Conservation (phyloP, 2,329 filamentous ascomycete genomes). For the Aspergillus pseudoglaucus region DNA sequence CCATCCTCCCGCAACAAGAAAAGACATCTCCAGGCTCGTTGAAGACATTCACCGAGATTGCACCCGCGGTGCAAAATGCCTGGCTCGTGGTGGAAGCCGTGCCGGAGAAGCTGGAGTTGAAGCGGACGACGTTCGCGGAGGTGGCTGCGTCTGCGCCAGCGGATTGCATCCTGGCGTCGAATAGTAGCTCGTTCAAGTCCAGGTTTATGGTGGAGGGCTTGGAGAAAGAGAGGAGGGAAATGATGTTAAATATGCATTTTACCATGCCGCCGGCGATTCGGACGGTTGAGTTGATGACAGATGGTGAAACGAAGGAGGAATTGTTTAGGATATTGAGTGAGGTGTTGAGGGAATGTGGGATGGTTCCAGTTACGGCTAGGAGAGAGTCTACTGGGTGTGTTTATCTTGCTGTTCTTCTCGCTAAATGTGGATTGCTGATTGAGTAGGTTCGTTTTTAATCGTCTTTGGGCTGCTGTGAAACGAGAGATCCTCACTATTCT, state of each 20-base stretch:
- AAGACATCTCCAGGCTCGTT: slow-evolving; percentile 23
- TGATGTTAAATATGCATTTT: slow-evolving; percentile 46
- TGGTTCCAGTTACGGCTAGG: slow-evolving; percentile 38
- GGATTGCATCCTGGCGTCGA: slow-evolving; percentile 46
- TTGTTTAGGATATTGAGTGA: slow-evolving; percentile 41
- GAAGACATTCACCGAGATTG: slow-evolving; percentile 32
- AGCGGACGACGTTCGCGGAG: slow-evolving; percentile 43
- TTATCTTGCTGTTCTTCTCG: background rate
- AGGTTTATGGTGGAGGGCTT: slow-evolving; percentile 42
- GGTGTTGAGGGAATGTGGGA: slow-evolving; percentile 34
- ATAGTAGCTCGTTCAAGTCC: slow-evolving; percentile 48
- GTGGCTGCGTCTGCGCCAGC: slow-evolving; percentile 35
- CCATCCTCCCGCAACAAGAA: slow-evolving; percentile 10
- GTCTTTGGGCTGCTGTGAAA: slow-evolving; percentile 52
- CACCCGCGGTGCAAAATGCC: slow-evolving; percentile 37
- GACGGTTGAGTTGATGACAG: slow-evolving; percentile 50
- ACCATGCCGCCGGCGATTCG: slow-evolving; percentile 41
- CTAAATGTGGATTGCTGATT: background rate
- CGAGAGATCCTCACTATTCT: slow-evolving; percentile 46
- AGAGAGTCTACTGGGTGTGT: slow-evolving; percentile 42
- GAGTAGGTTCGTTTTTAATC: slow-evolving; percentile 46
- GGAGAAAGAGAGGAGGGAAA: slow-evolving; percentile 1
- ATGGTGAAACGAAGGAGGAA: slow-evolving; percentile 37
- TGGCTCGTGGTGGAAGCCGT: slow-evolving; percentile 51
- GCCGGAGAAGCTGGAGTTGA: slow-evolving; percentile 45